Percentiles rank a stretch among this genome's conserved stretches.
Conservation (phyloP, 352 stramenopile genomes). For the Blastocystis sp. region DNA sequence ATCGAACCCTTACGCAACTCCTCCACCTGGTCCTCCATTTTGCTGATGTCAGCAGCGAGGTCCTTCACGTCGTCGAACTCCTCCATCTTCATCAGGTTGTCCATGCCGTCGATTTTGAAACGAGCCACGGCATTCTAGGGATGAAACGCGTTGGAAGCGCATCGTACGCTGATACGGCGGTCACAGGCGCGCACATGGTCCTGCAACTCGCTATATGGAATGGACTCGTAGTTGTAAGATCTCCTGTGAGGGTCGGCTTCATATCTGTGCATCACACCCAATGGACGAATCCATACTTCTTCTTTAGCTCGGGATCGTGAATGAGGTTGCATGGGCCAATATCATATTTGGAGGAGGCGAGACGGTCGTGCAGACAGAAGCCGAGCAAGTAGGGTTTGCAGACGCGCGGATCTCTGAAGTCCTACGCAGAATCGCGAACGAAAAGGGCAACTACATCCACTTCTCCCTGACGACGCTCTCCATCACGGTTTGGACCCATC, state of each 20-base stretch:
- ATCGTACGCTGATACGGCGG: conserved; percentile 41
- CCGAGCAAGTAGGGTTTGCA: conserved; percentile 65
- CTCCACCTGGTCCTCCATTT: conserved; percentile 42
- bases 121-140: conserved; percentile 66
- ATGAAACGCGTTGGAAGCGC: background rate
- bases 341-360: conserved; percentile 63
- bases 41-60: conserved; percentile 33
- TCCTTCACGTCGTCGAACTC: conserved; percentile 57
- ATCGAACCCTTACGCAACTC: conserved; percentile 22
- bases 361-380: conserved; percentile 59
- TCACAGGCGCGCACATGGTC: conserved; percentile 58
- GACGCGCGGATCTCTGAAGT: conserved; percentile 60
- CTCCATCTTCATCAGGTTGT: conserved; percentile 68
- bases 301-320: conserved; percentile 63
- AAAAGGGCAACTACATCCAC: background rate
- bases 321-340: conserved; percentile 58
- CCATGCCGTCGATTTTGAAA: conserved; percentile 42
- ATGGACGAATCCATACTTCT: conserved; percentile 16
- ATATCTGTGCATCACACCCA: conserved; percentile 24
- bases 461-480: conserved; percentile 20
- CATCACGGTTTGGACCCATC: conserved; percentile 66
- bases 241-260: conserved; percentile 39
- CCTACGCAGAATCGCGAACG: background rate
- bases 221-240: conserved; percentile 47
- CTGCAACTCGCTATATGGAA: background rate